A percentile compares a stretch with the other conserved stretches of the same genome.
Conservation (phyloP, 1,139 yeast species). For the Petasospora rhodanensis region DNA sequence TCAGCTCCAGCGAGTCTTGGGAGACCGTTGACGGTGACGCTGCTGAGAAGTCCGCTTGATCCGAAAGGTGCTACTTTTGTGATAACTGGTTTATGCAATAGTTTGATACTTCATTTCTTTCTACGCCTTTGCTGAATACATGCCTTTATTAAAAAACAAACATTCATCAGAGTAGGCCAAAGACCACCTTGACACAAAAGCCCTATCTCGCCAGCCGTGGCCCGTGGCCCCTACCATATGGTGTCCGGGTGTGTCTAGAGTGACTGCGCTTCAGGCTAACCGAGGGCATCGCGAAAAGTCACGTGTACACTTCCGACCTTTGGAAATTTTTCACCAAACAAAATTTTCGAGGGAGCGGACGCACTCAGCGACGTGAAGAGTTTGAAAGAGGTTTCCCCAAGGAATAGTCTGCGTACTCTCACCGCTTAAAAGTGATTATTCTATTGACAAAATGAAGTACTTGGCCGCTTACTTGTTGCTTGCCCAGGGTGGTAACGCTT, state of each 20-base stretch:
- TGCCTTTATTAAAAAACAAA: too few species aligned
- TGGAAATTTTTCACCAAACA: slow-evolving; percentile 11
- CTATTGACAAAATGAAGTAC: slow-evolving; percentile 66
- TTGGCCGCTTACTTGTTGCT: slow-evolving; percentile 89
- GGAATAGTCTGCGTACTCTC: slow-evolving; percentile 29
- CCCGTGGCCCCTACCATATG: too few species aligned
- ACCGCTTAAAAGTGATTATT: slow-evolving; percentile 43
- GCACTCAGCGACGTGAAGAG: not conserved
- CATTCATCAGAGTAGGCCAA: too few species aligned
- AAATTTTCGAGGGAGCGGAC: too few species aligned
- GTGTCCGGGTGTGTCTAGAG: not conserved
- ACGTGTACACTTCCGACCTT: too few species aligned
- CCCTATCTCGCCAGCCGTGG: too few species aligned
- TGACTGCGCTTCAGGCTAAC: slow-evolving; percentile 3
- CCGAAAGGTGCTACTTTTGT: not conserved
- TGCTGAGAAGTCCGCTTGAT: not conserved
- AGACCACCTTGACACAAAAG: too few species aligned
- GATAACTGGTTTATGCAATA: too few species aligned
- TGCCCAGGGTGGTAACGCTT: slow-evolving; percentile 78
- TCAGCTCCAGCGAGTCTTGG: slow-evolving; percentile 27
- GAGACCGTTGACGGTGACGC: slow-evolving; percentile 1
- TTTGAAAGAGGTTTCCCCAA: slow-evolving; percentile 14
- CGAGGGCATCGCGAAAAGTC: too few species aligned
- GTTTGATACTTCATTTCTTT: too few species aligned
- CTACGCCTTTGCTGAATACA: too few species aligned